phyloP scores from a whole-genome alignment of 768 basidiomycete genomes.

The Kondoa malvinella region DNA sequence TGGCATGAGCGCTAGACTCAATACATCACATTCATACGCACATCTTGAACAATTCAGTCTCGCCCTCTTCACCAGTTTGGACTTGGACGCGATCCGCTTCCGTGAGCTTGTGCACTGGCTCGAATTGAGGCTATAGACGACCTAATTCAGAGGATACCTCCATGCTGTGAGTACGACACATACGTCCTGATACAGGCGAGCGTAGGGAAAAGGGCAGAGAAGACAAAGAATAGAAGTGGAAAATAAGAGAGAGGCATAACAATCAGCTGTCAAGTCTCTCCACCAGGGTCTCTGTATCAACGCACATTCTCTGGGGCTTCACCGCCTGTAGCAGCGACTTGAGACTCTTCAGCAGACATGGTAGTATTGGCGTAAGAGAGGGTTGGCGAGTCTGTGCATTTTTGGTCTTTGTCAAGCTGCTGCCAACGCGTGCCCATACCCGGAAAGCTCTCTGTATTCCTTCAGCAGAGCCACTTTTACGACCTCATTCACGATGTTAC shows the following conservation, averaged over 20 bases:
- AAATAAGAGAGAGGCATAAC: not conserved
- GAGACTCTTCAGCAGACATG: not conserved
- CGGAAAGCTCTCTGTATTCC: no score
- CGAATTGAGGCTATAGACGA: not conserved
- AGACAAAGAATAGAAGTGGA: not conserved
- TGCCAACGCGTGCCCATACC: no score
- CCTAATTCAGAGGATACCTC: no score
- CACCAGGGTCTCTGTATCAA: not conserved
- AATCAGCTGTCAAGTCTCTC: not conserved
- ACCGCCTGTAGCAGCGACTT: not conserved
- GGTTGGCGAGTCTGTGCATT: no score
- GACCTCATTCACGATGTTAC: no score
- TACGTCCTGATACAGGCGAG: no score
- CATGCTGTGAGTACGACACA: not conserved
- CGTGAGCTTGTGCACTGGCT: not conserved
- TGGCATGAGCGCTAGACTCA: conserved; percentile 5
- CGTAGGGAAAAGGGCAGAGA: no score
- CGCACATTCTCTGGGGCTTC: not conserved
- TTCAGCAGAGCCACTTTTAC: no score
- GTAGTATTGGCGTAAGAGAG: no score
- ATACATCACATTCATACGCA: conserved; percentile 35
- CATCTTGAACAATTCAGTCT: conserved; percentile 90
- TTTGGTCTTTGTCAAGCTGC: no score
- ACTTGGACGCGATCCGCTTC: conserved; percentile 45
- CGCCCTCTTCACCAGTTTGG: conserved; percentile 89